Conservation (phyloP, 2,329 filamentous ascomycete genomes). For the Boeremia exigua region DNA sequence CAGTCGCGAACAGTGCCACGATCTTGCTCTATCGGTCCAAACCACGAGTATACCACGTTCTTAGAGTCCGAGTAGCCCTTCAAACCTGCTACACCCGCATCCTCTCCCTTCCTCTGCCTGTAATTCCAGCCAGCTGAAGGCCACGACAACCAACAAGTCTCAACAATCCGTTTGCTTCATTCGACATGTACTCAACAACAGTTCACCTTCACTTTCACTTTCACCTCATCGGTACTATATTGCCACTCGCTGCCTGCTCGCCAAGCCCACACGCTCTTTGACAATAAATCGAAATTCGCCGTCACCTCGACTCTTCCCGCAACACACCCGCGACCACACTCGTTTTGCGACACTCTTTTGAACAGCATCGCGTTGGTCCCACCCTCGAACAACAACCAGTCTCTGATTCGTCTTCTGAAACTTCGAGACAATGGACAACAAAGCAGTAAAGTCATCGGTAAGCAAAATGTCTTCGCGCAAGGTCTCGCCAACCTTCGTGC, state of each 20-base stretch:
- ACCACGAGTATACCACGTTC: conserved; percentile 1
- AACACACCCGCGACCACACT: conserved; percentile 1
- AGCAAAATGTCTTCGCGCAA: background rate
- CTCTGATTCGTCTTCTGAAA: background rate
- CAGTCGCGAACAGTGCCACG: conserved; percentile 2
- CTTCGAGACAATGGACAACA: background rate
- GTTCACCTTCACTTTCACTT: background rate
- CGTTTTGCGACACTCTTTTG: conserved; percentile 8
- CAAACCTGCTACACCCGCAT: conserved; percentile 11
- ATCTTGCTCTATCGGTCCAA: background rate
- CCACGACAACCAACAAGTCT: conserved; percentile 5
- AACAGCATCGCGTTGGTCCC: background rate
- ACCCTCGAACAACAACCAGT: background rate
- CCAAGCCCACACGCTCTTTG: conserved; percentile 12
- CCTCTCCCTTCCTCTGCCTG: conserved; percentile 13
- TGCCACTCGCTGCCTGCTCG: background rate
- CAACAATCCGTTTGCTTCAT: background rate
- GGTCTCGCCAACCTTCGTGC: background rate
- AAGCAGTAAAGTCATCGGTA: background rate
- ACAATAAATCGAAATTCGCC: background rate
- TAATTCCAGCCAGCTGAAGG: conserved; percentile 8
- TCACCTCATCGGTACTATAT: conserved; percentile 14
- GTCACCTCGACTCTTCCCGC: background rate
- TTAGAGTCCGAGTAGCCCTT: too few relatives aligned
- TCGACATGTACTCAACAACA: background rate